Base-by-base conservation (phyloP, 257 asterid species). In the Cordia subcordata region DNA sequence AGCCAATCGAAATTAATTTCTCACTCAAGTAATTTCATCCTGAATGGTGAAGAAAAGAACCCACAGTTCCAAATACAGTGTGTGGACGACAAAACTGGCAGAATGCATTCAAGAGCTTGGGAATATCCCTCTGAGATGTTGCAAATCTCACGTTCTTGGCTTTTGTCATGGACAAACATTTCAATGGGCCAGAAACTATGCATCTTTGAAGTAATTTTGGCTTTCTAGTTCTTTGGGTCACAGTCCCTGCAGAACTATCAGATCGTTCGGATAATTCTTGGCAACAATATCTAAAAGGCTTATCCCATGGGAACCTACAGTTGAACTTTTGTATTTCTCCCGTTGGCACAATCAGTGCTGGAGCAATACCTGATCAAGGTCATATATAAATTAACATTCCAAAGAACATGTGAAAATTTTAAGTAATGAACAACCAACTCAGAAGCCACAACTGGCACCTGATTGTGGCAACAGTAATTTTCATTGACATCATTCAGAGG, bases 61-160 rank as follows among this genome's bases (percentile, higher is more conserved):
- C 55, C 14, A 64, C 69, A 5, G 69, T 64, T 23, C 69, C 69
- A 45, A 42, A 39, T 23, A 64, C 40, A 27, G 69, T 64, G 61
- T 64, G 69, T 13, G 69, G 69, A 5, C 69, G 69, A 64, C 49
- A 54, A 55, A 64, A 64, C 50, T 21, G 45, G 44, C 55, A 64
- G 35, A 64, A 45, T 8, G 69, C 62, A 23, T 64, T 27, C 37
- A 54, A 38, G 18, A 39, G 53, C 22, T 14, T 44, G 21, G 45
- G 27, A 5, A 64, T n/a, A 17, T 27, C 40, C 17, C 22, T n/a
- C 9, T 62, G 46, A 5, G 57, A 62, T 6, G 50, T 52, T 20
- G 13, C 57, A 14, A 52, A 52, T 1, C n/a, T 27, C 23, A 8
- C 19, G 53, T 47, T 20, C 1, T 16, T n/a, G 18, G 53, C 3